phyloP scores from a whole-genome alignment of 805 yeast genomes.

The Metschnikowia bowlesiae region DNA sequence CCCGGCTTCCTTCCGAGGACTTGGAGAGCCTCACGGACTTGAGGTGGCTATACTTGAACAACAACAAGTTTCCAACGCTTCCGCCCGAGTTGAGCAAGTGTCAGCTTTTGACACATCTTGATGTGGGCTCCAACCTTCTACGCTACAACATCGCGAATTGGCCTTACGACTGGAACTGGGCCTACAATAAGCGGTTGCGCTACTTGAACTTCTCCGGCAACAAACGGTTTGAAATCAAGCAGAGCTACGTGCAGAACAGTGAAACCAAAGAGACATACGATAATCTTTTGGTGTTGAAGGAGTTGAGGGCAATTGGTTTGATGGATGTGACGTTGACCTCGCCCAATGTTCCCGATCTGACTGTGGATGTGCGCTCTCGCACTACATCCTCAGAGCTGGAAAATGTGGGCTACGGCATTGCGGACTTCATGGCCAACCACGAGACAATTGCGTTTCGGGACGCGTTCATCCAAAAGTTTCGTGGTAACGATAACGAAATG shows the following conservation, averaged over 20 bases:
- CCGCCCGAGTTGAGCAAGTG: slow-evolving; percentile 85
- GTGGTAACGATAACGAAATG: slow-evolving; percentile 80
- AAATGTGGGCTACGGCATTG: slow-evolving; percentile 81
- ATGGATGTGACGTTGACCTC: slow-evolving; percentile 95
- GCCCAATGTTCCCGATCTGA: slow-evolving; percentile 84
- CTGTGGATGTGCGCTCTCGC: slow-evolving; percentile 75
- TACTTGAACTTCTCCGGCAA: slow-evolving; percentile 91
- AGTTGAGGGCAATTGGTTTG: slow-evolving; percentile 71
- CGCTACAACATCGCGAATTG: slow-evolving; percentile 91
- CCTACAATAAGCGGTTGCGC: slow-evolving; percentile 67
- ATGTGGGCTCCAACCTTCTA: slow-evolving; percentile 85
- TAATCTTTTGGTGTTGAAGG: slow-evolving; percentile 55
- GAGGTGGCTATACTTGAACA: slow-evolving; percentile 64
- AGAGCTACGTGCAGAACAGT: slow-evolving; percentile 51
- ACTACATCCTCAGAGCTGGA: slow-evolving; percentile 81
- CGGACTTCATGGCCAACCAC: slow-evolving; percentile 75
- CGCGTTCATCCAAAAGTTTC: slow-evolving; percentile 78
- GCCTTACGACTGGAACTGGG: slow-evolving; percentile 99
- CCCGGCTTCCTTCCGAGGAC: slow-evolving; percentile 82
- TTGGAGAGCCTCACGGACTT: slow-evolving; percentile 58
- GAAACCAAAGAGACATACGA: slow-evolving; percentile 64
- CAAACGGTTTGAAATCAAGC: slow-evolving; percentile 83
- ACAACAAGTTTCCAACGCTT: slow-evolving; percentile 77
- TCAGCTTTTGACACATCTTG: slow-evolving; percentile 60
- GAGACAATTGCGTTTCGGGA: slow-evolving; percentile 72